Conservation (phyloP, 2,329 filamentous ascomycete genomes). For the Ampelomyces quisqualis region DNA sequence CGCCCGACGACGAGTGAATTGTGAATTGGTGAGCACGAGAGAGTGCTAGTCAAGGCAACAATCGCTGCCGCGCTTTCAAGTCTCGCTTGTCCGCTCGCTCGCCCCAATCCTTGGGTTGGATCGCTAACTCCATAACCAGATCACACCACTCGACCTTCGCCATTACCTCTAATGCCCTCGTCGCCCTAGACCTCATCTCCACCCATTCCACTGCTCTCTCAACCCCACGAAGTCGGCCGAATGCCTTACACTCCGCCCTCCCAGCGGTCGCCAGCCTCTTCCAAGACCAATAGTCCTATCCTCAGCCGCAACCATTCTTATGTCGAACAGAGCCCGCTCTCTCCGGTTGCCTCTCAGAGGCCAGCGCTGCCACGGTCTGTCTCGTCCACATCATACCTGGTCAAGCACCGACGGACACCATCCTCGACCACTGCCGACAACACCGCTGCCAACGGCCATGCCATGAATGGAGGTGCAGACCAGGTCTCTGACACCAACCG, state of each 20-base stretch:
- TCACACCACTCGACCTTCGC: conserved; percentile 21
- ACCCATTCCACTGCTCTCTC: conserved; percentile 37
- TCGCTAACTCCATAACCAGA: conserved; percentile 16
- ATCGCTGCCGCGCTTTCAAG: conserved; percentile 3
- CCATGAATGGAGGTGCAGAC: conserved; percentile 24
- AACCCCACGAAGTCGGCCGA: conserved; percentile 46
- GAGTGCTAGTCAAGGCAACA: not conserved
- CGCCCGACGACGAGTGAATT: not conserved
- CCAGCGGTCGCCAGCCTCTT: conserved; percentile 61
- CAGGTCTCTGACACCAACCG: conserved; percentile 21
- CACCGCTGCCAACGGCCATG: conserved; percentile 32
- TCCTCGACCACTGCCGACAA: conserved; percentile 45
- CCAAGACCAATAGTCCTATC: conserved; percentile 54
- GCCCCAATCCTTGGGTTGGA: conserved; percentile 6
- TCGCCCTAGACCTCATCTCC: conserved; percentile 38
- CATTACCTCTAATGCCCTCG: conserved; percentile 47
- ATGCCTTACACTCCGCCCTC: conserved; percentile 90
- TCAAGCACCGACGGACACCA: conserved; percentile 61
- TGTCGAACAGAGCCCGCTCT: conserved; percentile 43
- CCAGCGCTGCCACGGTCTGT: conserved; percentile 57
- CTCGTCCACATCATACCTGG: conserved; percentile 62
- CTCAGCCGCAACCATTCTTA: conserved; percentile 55
- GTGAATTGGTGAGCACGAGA: too few species aligned
- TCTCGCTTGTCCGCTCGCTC: conserved; percentile 14
- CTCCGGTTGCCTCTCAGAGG: conserved; percentile 39